phyloP scores from a whole-genome alignment of 495 filamentous ascomycete genomes.

The Aspergillus wentii region DNA sequence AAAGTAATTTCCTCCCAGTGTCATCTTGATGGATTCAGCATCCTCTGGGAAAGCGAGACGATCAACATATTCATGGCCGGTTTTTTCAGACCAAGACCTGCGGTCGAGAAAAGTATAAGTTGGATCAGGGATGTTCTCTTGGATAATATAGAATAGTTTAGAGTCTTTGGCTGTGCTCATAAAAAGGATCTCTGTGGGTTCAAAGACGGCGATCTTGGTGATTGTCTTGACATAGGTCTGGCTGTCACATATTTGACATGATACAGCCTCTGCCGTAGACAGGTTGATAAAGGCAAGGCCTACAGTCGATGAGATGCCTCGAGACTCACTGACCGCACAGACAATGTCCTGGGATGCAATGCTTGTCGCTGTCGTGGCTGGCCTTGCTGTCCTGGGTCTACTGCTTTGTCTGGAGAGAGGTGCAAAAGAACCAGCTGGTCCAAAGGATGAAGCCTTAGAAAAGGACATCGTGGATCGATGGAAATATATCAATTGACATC shows the following conservation, averaged over 20 bases:
- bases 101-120: conserved; percentile 66
- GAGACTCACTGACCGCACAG: conserved; percentile 88
- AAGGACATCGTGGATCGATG: too few species aligned
- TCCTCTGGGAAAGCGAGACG: conserved; percentile 72
- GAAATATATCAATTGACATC: too few species aligned
- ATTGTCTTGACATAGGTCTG: conserved; percentile 82
- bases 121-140: conserved; percentile 54
- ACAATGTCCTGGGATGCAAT: conserved; percentile 71
- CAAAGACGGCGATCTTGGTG: conserved; percentile 74
- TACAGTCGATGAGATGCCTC: conserved; percentile 78
- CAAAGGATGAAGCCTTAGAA: conserved; percentile 16
- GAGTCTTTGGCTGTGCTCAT: conserved; percentile 67
- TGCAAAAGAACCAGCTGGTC: conserved; percentile 15
- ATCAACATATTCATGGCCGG: conserved; percentile 74
- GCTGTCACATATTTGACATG: conserved; percentile 87
- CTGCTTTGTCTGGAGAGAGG: conserved; percentile 31
- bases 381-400: conserved; percentile 42
- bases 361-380: conserved; percentile 61
- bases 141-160: conserved; percentile 70
- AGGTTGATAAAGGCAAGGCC: conserved; percentile 88
- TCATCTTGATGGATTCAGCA: conserved; percentile 70
- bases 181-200: conserved; percentile 71
- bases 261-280: conserved; percentile 71
- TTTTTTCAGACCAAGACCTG: conserved; percentile 81
- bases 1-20: conserved; percentile 81